Conservation (phyloP, 768 basidiomycete genomes). For the Chalciporus piperatus region DNA sequence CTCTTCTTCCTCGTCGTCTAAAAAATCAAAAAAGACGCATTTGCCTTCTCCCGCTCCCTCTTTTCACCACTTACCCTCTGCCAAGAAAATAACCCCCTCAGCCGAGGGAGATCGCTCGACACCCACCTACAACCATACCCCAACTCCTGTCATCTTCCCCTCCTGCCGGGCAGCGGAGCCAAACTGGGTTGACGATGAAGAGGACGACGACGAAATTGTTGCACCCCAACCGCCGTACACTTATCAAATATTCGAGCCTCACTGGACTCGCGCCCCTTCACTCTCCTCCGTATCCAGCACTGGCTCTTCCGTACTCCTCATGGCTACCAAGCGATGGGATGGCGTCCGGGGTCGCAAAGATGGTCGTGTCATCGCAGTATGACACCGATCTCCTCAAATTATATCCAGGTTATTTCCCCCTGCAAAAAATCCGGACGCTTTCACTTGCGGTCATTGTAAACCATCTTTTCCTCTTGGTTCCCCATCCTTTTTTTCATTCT, state of each 20-base stretch:
- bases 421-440: conserved; percentile 22
- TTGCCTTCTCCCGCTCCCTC: conserved; percentile 11
- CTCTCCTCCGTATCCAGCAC: conserved; percentile 24
- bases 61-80: conserved; percentile 9
- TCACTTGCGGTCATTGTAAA: conserved; percentile 16
- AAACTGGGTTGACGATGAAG: conserved; percentile 26
- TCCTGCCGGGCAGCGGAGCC: conserved; percentile 30
- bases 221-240: conserved; percentile 23
- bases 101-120: conserved; percentile 17
- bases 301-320: conserved; percentile 29
- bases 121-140: conserved; percentile 27
- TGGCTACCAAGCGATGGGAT: conserved; percentile 24
- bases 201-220: conserved; percentile 14
- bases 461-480: conserved; percentile 4
- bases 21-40: conserved; percentile 18
- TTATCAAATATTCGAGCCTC: conserved; percentile 15
- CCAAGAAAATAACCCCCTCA: conserved; percentile 5
- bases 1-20: conserved; percentile 7
- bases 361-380: conserved; percentile 12
- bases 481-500: conserved; percentile 1
- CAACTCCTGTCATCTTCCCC: conserved; percentile 32
- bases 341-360: conserved; percentile 15
- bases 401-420: not conserved
- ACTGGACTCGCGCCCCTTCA: conserved; percentile 21
- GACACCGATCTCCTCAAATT: conserved; percentile 5